phyloP scores from a whole-genome alignment of 441 rosid species.

The Biscutella laevigata region DNA sequence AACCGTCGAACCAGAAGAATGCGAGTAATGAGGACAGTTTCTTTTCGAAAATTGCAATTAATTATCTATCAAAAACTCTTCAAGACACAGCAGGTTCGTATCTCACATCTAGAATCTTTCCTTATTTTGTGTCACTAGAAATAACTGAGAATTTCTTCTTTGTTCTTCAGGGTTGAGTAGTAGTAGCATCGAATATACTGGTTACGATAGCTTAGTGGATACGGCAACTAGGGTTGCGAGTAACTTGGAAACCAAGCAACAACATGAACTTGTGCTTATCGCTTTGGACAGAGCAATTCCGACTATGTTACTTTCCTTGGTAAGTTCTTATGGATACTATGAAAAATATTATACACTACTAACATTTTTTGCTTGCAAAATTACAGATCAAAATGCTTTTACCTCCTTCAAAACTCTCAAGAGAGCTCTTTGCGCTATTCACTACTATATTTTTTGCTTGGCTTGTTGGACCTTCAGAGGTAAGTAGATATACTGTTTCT shows the following conservation, averaged over 20 bases:
- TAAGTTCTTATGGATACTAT: constrained; percentile 21
- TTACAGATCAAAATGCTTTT: constrained; percentile 51
- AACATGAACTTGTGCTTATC: constrained; percentile 52
- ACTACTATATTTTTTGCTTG: constrained; percentile 74
- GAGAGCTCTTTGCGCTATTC: constrained; percentile 77
- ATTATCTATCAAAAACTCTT: constrained; percentile 48
- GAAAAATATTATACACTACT: not conserved
- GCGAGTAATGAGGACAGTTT: constrained; percentile 43
- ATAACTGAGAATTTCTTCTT: not conserved
- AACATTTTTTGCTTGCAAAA: constrained; percentile 3
- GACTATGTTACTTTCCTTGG: constrained; percentile 43
- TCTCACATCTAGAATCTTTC: not conserved
- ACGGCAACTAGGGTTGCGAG: constrained; percentile 42
- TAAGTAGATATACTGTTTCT: too few relatives aligned
- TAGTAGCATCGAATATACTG: constrained; percentile 32
- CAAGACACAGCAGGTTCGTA: constrained; percentile 56
- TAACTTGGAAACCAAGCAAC: constrained; percentile 40
- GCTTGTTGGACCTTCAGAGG: constrained; percentile 86
- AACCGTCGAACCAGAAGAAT: constrained; percentile 21
- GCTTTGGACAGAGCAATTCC: constrained; percentile 65
- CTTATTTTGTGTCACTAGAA: not conserved
- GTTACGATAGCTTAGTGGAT: constrained; percentile 71
- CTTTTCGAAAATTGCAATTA: constrained; percentile 52
- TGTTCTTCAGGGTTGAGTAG: constrained; percentile 46
- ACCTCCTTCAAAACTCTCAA: constrained; percentile 51